Evolutionary conservation across 371 early-diverging fungal species (phyloP).

Genomic region (Choanephora cucurbitarum): DNA sequence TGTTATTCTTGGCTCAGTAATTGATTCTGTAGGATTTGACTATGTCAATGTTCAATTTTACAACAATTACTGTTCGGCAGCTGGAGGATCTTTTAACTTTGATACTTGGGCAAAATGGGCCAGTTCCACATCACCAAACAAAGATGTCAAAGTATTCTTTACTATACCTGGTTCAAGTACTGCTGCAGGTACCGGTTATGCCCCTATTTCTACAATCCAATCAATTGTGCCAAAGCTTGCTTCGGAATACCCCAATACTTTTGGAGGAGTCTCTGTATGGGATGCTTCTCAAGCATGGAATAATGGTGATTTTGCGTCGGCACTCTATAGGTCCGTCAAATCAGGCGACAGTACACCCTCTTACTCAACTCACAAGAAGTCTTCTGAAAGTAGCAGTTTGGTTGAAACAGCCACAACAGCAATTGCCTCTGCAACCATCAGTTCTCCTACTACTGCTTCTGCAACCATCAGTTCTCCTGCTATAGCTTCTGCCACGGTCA

Average conservation of each 20-base stretch:
- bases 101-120: conserved; percentile 66
- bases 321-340: conserved; percentile 23
- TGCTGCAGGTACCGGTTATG: conserved; percentile 69
- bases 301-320: conserved; percentile 38
- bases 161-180: conserved; percentile 63
- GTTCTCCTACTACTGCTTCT: conserved; percentile 7
- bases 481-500: neutral
- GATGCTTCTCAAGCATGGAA: conserved; percentile 53
- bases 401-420: too few relatives aligned
- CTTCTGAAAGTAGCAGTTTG: neutral
- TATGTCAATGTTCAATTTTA: conserved; percentile 74
- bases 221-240: conserved; percentile 39
- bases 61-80: conserved; percentile 68
- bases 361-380: conserved; percentile 7
- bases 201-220: conserved; percentile 34
- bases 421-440: neutral
- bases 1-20: conserved; percentile 42
- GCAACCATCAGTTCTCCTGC: neutral
- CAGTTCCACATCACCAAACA: conserved; percentile 52
- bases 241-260: conserved; percentile 42
- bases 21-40: conserved; percentile 54
- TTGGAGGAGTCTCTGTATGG: conserved; percentile 75
- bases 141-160: conserved; percentile 59
- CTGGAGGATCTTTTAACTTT: conserved; percentile 63
- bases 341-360: conserved; percentile 1